Base-by-base conservation (phyloP, 176 grass and related monocot genomes). In the Aegilops tauschii region DNA sequence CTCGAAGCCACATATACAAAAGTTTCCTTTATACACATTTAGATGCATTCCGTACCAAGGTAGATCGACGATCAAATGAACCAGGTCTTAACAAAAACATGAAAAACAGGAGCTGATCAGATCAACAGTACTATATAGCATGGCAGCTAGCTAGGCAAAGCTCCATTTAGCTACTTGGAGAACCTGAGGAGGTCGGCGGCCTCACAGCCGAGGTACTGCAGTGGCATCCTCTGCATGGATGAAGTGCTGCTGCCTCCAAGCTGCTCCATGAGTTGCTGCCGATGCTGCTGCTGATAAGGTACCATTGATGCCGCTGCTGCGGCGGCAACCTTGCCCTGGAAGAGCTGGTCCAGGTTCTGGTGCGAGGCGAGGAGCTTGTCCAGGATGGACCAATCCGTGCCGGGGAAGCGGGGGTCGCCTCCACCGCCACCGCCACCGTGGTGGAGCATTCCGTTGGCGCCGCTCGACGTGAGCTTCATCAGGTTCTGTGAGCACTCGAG, bases 351-450 rank as follows among this genome's bases (percentile, higher is more conserved):
- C 29, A 96, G 87, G 21, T 93, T 96, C 68, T 99, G 97, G 80
- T 99, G 97, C 12, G 97, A 96, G n/a, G 89, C 87, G 2, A 99
- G 94, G 76, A 99, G 92, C 87, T 96, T 99, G 87, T 99, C 94
- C 75, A 99, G 79, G 70, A 96, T 96, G 3, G 97, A 99, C 97
- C 94, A 99, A 69, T 99, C 97, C 25, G 87, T 88, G 14, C 54
- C 20, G 29, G 44, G 9, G 12, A 90, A 83, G 59, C 80, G 44
- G 58, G 78, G 44, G 1, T 79, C 66, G 36, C 87, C 74, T 3
- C 69, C 77, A 12, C 77, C 75, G 18, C 37, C 73, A 8, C 30
- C 16, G n/a, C 29, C 42, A 4, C 29, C 27, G 14, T 76, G 42
- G 23, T 80, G 77, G 37, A 91, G 69, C 50, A 88, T 81, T 11